Base-by-base conservation (phyloP, 345 rosid genomes). In the Rubroshorea leprosula region DNA sequence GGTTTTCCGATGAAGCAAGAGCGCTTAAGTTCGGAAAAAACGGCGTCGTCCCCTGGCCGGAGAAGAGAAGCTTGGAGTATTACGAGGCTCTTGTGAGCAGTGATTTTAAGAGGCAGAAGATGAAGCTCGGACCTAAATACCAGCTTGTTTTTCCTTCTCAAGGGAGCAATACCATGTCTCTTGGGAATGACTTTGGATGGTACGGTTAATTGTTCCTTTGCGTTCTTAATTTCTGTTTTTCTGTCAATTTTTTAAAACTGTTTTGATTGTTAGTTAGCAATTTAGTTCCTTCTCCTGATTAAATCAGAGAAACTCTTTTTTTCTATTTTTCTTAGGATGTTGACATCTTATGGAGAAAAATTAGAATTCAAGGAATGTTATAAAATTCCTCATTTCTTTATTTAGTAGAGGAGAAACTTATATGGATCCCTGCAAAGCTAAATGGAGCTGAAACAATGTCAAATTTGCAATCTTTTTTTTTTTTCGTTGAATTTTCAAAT, bases 181-280 rank as follows among this genome's bases (percentile, higher is more conserved):
- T 78, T 11, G 97, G 97, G 15, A 67, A 90, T 58, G 80, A 85
- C 49, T 83, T 83, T 54, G 90, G 84, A 71, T 90, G 96, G 97
- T 90, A 71, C 0, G 26, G 1, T 58, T 23, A 39, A 9, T 48
- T 44, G 51, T 18, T 7, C 1, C 35, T 1, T 23, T 19, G n/a
- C 4, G n/a, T 45, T 61, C 35, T 61, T 11, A 0, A 6, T 19
- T 22, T 20, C 21, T 25, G 7, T 24, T 15, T 62, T 25, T 0
- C 14, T 6, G 13, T 11, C n/a, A 24, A 1, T 38, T 58, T 58
- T 1, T 23, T 45, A n/a, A 39, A 45, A 58, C 56, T 29, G 51
- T 50, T 44, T 51, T 49, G 46, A 31, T 55, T 23, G 9, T 15
- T 50, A 39, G 19, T 53, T 35, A 23, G 26, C 23, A 44, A 16